Conservation (phyloP, 805 yeast species). For the Candida xyloterini region DNA sequence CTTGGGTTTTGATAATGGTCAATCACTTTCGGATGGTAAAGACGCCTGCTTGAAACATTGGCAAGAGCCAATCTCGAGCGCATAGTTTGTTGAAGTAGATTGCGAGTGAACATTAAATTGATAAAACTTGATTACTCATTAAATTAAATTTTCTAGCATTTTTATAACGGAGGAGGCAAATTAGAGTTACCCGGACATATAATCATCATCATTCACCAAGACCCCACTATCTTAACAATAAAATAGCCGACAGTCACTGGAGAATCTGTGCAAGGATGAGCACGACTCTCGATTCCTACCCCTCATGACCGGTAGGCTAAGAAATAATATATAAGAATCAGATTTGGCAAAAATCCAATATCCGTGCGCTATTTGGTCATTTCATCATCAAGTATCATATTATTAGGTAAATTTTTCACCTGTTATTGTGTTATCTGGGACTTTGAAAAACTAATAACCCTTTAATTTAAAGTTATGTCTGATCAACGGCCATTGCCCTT, state of each 20-base stretch:
- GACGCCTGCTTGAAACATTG: slow-evolving; percentile 24
- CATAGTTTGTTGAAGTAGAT: slow-evolving; percentile 14
- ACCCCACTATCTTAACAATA: background rate
- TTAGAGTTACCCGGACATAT: slow-evolving; percentile 6
- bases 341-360: background rate
- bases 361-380: background rate
- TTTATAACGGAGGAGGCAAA: slow-evolving; percentile 1
- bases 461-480: slow-evolving; percentile 4
- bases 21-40: slow-evolving; percentile 89
- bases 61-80: slow-evolving; percentile 12
- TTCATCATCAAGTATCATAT: background rate
- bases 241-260: slow-evolving; percentile 1
- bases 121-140: background rate
- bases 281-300: slow-evolving; percentile 3
- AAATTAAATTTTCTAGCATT: slow-evolving; percentile 4
- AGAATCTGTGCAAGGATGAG: background rate
- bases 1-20: slow-evolving; percentile 97
- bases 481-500: slow-evolving; percentile 67
- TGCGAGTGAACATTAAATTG: slow-evolving; percentile 22
- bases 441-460: background rate
- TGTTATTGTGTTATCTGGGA: background rate
- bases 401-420: slow-evolving; percentile 1
- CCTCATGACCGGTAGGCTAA: slow-evolving; percentile 4
- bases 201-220: background rate
- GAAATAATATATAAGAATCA: background rate